These are phyloP conservation scores for Trichoderma sp. DNA, from an alignment of 2,329 filamentous ascomycete species.

Conservation along the genomic window DNA sequence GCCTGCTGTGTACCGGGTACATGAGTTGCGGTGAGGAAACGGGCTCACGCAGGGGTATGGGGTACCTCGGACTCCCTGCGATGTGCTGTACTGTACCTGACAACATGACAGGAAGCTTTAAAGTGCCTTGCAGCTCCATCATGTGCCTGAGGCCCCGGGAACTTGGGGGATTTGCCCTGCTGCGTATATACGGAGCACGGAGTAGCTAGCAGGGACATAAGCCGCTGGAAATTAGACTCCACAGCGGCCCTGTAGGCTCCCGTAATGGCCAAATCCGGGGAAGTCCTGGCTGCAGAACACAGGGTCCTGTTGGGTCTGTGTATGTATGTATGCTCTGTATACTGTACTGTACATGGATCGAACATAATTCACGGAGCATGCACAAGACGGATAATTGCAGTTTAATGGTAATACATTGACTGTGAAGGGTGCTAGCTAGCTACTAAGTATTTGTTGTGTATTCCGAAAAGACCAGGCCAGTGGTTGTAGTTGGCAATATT, in stretches of 20 bases:
- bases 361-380: not conserved
- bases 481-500: not conserved
- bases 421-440: not conserved
- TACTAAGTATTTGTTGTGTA: not conserved
- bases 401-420: not conserved
- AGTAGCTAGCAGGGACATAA: not conserved
- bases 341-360: no score
- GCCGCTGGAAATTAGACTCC: not conserved
- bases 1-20: not conserved
- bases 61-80: not conserved
- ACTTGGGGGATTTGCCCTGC: not conserved
- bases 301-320: not conserved
- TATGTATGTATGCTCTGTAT: no score
- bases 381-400: not conserved
- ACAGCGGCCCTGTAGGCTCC: not conserved
- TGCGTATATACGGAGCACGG: no score
- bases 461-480: not conserved
- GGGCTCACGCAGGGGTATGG: not conserved
- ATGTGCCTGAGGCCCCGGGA: not conserved
- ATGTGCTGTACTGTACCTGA: not conserved
- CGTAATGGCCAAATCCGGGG: constrained; percentile 1
- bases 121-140: constrained; percentile 8
- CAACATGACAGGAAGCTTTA: not conserved
- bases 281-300: constrained; percentile 2
- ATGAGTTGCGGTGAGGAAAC: not conserved